A percentile compares a stretch with the other conserved stretches of the same genome.
Conservation (phyloP, 73 alveolate species). For the Durusdinium trenchii region DNA sequence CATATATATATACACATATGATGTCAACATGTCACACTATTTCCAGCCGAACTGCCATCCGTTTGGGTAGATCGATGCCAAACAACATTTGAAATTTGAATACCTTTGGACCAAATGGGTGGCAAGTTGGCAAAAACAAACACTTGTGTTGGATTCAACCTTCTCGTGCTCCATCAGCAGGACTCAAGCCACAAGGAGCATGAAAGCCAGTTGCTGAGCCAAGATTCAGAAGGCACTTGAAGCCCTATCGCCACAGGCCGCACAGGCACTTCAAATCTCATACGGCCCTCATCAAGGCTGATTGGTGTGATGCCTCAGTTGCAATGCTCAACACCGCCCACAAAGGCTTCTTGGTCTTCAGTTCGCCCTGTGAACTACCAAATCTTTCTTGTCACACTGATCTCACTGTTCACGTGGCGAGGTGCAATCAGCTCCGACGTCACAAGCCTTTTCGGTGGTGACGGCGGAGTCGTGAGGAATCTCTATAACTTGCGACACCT, state of each 20-base stretch:
- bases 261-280: neutral
- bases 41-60: no score
- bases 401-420: neutral
- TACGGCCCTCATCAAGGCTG: slow-evolving; percentile 67
- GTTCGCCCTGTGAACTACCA: neutral
- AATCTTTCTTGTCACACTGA: neutral
- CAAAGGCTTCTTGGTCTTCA: neutral
- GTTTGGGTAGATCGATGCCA: no score
- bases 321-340: no score
- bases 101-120: no score
- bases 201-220: no score
- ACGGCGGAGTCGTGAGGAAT: neutral
- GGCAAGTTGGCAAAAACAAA: no score
- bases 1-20: no score
- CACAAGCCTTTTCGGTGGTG: neutral
- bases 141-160: no score
- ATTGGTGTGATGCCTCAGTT: slow-evolving; percentile 66
- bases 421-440: neutral
- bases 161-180: no score
- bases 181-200: no score
- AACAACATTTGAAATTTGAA: no score
- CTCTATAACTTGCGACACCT: slow-evolving; percentile 79
- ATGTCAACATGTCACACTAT: no score
- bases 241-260: neutral
- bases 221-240: neutral